phyloP scores from a whole-genome alignment of 495 filamentous ascomycete species.

The Glarea lozoyensis region DNA sequence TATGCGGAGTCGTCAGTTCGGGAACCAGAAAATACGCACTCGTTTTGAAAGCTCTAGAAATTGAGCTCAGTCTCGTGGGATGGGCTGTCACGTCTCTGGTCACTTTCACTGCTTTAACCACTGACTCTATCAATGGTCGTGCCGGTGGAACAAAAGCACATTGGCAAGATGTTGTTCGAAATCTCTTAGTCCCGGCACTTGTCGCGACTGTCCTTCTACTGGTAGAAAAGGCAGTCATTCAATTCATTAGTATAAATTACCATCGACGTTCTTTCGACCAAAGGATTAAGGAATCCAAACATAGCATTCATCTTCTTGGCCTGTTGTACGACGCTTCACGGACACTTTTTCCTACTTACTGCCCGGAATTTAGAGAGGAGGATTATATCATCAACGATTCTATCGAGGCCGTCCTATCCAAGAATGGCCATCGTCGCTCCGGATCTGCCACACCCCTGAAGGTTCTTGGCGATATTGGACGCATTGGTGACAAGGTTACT shows the following conservation, averaged over 20 bases:
- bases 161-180: constrained; percentile 48
- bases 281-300: constrained; percentile 84
- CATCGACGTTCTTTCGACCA: constrained; percentile 87
- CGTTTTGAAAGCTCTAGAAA: constrained; percentile 69
- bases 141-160: constrained; percentile 11
- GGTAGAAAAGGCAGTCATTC: constrained; percentile 74
- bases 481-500: constrained; percentile 83
- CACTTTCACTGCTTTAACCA: constrained; percentile 64
- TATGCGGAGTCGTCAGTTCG: constrained; percentile 82
- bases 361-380: constrained; percentile 81
- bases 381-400: constrained; percentile 84
- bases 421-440: constrained; percentile 24
- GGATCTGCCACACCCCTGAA: constrained; percentile 67
- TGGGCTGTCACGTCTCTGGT: constrained; percentile 76
- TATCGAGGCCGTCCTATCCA: constrained; percentile 37
- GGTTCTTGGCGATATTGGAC: constrained; percentile 67
- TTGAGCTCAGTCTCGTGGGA: constrained; percentile 77
- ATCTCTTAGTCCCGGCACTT: constrained; percentile 67
- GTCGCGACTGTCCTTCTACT: constrained; percentile 70
- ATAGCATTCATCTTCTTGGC: constrained; percentile 66
- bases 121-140: constrained; percentile 30
- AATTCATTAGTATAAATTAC: constrained; percentile 89
- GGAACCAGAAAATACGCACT: constrained; percentile 89
- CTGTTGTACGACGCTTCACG: constrained; percentile 85
- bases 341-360: constrained; percentile 82